Conservation (phyloP, 106 monocot species). For the Iris macrosiphon region DNA sequence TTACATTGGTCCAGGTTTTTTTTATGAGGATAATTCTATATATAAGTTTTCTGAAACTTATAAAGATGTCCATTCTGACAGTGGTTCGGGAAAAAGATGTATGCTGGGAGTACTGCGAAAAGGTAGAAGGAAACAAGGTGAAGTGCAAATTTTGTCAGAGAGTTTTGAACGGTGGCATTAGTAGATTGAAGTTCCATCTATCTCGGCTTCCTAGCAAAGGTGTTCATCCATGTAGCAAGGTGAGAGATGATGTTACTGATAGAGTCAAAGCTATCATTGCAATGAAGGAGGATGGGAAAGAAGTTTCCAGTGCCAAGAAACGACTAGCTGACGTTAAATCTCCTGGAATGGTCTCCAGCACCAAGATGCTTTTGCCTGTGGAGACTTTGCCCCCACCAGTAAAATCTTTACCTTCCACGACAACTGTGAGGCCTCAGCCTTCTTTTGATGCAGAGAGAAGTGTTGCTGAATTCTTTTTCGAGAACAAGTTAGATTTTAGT, state of each 20-base stretch:
- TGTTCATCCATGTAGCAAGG: slow-evolving; percentile 84
- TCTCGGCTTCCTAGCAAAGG: slow-evolving; percentile 86
- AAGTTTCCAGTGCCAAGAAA: slow-evolving; percentile 45
- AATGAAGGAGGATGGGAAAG: slow-evolving; percentile 70
- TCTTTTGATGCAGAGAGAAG: slow-evolving; percentile 61
- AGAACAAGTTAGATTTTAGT: slow-evolving; percentile 81
- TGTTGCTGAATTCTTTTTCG: slow-evolving; percentile 92
- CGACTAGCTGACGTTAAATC: slow-evolving; percentile 29
- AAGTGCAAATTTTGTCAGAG: slow-evolving; percentile 88
- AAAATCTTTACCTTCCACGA: slow-evolving; percentile 27
- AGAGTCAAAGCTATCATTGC: slow-evolving; percentile 76
- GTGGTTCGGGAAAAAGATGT: slow-evolving; percentile 95
- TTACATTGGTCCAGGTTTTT: too few species aligned
- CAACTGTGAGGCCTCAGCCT: slow-evolving; percentile 20
- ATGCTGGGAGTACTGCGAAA: slow-evolving; percentile 98
- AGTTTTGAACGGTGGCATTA: slow-evolving; percentile 90
- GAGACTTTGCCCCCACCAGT: slow-evolving; percentile 15
- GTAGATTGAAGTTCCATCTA: slow-evolving; percentile 88
- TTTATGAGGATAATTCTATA: too few species aligned
- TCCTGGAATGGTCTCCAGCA: slow-evolving; percentile 9
- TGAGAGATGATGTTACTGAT: slow-evolving; percentile 73
- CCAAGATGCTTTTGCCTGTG: slow-evolving; percentile 22
- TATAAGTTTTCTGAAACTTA: too few species aligned
- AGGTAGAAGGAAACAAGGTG: slow-evolving; percentile 93
- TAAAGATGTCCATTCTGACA: slow-evolving; percentile 16